Conservation (phyloP, 78 protist genomes). For the Monocercomonoides exilis region DNA sequence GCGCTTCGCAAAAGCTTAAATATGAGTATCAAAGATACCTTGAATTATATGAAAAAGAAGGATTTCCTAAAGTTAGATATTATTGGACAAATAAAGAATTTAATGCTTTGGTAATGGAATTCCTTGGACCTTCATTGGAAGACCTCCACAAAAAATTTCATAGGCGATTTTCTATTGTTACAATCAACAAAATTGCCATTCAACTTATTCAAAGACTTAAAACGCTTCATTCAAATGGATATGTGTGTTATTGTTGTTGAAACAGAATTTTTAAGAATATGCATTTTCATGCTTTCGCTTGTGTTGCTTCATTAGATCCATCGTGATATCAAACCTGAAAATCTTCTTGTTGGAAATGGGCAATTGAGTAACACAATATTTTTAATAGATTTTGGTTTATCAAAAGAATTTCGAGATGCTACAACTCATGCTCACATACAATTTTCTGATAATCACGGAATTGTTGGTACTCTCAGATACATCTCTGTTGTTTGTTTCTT, state of each 20-base stretch:
- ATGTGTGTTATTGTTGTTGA: too few relatives aligned
- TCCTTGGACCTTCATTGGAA: background rate
- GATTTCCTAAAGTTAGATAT: background rate
- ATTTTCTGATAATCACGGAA: background rate
- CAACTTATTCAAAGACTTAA: background rate
- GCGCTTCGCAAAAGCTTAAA: background rate
- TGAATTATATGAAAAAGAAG: background rate
- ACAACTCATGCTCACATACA: background rate
- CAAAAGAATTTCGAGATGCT: background rate
- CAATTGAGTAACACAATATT: background rate
- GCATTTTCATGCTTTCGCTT: too few relatives aligned
- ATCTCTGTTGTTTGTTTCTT: background rate
- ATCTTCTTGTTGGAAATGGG: background rate
- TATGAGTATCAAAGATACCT: background rate
- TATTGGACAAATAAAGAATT: background rate
- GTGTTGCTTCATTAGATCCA: too few relatives aligned
- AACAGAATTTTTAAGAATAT: too few relatives aligned
- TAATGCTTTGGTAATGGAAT: background rate
- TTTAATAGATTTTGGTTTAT: background rate
- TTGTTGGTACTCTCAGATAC: background rate
- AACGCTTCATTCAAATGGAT: background rate
- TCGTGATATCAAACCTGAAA: background rate
- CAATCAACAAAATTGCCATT: background rate
- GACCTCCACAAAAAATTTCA: background rate
- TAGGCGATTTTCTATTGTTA: background rate